phyloP scores from a whole-genome alignment of 192 early-diverging fungal species.

The Entrophospora sp. region DNA sequence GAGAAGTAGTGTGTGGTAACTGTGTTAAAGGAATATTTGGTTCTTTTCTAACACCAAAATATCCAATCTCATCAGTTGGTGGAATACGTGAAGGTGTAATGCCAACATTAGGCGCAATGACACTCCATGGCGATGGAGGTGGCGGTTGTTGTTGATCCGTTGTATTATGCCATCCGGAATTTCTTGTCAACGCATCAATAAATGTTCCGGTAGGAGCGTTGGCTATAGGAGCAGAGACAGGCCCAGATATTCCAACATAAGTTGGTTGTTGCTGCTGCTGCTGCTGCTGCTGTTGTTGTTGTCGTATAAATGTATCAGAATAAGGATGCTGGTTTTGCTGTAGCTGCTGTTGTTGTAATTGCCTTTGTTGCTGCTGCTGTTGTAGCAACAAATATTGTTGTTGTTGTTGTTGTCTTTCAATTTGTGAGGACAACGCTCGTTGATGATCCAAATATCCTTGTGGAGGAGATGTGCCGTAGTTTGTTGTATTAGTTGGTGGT shows the following conservation, averaged over 20 bases:
- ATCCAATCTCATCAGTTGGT: constrained; percentile 27
- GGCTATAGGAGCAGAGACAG: constrained; percentile 24
- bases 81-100: constrained; percentile 28
- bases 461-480: not conserved
- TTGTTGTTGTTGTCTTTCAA: constrained; percentile 33
- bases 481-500: not conserved
- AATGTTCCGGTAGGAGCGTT: constrained; percentile 19
- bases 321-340: constrained; percentile 23
- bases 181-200: constrained; percentile 19
- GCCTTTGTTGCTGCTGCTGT: constrained; percentile 24
- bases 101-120: constrained; percentile 18
- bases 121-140: constrained; percentile 25
- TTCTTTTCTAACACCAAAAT: constrained; percentile 14
- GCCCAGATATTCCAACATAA: constrained; percentile 16
- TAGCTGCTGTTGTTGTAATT: constrained; percentile 22
- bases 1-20: too few species aligned
- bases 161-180: not conserved
- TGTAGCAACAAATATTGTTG: constrained; percentile 29
- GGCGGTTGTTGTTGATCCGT: not conserved
- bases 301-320: constrained; percentile 24
- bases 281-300: constrained; percentile 24
- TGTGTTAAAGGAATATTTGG: constrained; percentile 11
- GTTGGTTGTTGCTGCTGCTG: constrained; percentile 20
- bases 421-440: constrained; percentile 27
- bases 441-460: constrained; percentile 17